Evolutionary conservation across 352 stramenopile species (phyloP).

Genomic region (Phytophthora palmivora): DNA sequence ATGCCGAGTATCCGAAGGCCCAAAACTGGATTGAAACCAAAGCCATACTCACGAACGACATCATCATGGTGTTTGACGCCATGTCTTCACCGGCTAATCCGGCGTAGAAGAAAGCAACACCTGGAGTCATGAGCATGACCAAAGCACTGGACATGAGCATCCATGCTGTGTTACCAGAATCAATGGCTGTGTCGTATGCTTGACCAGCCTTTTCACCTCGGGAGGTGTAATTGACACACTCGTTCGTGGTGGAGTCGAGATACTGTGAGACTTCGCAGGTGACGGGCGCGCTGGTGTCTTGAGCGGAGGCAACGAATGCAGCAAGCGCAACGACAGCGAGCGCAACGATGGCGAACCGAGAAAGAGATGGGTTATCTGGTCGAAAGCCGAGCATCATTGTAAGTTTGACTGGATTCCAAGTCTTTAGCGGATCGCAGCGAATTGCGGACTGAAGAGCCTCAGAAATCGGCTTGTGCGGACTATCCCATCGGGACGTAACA

Average conservation of each 20-base stretch:
- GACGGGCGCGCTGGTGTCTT: conserved; percentile 26
- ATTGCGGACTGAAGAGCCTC: conserved; percentile 13
- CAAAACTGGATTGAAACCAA: conserved; percentile 87
- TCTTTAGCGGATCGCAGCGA: conserved; percentile 7
- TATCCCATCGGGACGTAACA: conserved; percentile 9
- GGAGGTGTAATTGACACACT: conserved; percentile 47
- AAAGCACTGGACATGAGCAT: conserved; percentile 64
- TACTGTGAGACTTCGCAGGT: conserved; percentile 48
- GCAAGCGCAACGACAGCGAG: conserved; percentile 7
- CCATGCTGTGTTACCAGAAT: conserved; percentile 75
- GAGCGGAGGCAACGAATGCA: conserved; percentile 39
- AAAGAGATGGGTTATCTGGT: conserved; percentile 1
- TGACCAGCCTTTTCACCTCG: conserved; percentile 41
- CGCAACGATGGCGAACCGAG: neutral
- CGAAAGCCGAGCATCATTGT: conserved; percentile 10
- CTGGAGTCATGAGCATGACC: conserved; percentile 81
- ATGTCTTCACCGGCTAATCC: conserved; percentile 78
- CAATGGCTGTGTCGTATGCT: conserved; percentile 40
- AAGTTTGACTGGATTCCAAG: neutral
- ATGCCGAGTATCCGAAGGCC: conserved; percentile 77
- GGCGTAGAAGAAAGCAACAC: conserved; percentile 84
- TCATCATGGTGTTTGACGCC: conserved; percentile 85
- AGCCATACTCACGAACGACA: conserved; percentile 81
- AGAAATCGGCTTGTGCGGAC: neutral
- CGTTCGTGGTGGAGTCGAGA: conserved; percentile 40